Evolutionary conservation across 371 early-diverging fungal species (phyloP), one percentile per base, ranked within the genome.

Genomic region (Capniomyces stellatus): DNA sequence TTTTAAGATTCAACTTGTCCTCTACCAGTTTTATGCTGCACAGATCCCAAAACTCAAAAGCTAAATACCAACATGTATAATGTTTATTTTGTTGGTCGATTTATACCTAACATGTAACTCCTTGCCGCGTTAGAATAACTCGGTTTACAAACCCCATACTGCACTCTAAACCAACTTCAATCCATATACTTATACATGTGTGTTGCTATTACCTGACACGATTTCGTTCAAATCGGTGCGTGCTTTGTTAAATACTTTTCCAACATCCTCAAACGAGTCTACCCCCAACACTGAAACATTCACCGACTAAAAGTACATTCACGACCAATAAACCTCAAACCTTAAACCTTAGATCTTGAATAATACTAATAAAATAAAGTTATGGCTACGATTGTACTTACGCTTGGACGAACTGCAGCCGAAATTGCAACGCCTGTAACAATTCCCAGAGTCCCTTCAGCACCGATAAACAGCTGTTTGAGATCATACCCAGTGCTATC

Each of bases 21-120:
- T 68, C 57, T 29, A 67, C 66, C 2, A 57, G 51, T 15, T 62
- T 43, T 64, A 69, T 61, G 35, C 59, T 59, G 29, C 67, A 71
- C 19, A 62, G 59, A 61, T 96, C 97, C 85, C 89, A 95, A 59
- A 94, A 96, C 68, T 97, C 98, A 59, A 88, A 97, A 0, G 98
- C 94, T 67, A 48, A 48, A 48, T 12, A 23, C 15, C 8, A 48
- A 10, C 10, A 48, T 28, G 48, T 19, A 24, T 48, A 24, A 4
- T 29, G 15, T 22, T 4, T 10, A n/a, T n/a, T n/a, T n/a, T n/a
- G n/a, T n/a, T n/a, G n/a, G n/a, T n/a, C n/a, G n/a, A n/a, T n/a
- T n/a, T n/a, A n/a, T n/a, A n/a, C n/a, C n/a, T n/a, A n/a, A n/a
- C n/a, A n/a, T n/a, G n/a, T n/a, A n/a, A n/a, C n/a, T n/a, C n/a